Conservation (phyloP, 257 asterid genomes). For the Primulina tabacum region DNA sequence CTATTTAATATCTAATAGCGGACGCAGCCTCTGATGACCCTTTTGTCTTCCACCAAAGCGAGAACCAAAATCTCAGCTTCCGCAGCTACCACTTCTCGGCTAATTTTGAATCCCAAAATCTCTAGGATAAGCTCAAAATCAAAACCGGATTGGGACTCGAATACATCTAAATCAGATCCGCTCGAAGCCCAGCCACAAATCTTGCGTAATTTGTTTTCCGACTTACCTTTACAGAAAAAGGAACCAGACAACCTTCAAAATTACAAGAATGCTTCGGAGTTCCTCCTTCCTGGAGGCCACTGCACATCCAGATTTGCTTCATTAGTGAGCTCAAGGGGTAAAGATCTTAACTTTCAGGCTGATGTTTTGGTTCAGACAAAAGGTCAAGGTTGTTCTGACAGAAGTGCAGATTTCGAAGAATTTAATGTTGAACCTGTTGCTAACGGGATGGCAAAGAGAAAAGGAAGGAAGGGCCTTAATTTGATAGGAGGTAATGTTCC, state of each 20-base stretch:
- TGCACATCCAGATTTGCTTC: constrained; percentile 48
- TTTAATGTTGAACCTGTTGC: constrained; percentile 24
- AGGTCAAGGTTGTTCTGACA: constrained; percentile 15
- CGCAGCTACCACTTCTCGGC: constrained; percentile 47
- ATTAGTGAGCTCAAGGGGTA: constrained; percentile 39
- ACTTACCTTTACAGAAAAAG: constrained; percentile 41
- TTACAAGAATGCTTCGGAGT: constrained; percentile 23
- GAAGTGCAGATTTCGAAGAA: constrained; percentile 23
- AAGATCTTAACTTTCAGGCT: constrained; percentile 52
- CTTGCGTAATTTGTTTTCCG: constrained; percentile 37
- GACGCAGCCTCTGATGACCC: constrained; percentile 24
- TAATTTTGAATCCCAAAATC: constrained; percentile 49
- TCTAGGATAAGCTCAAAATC: constrained; percentile 37
- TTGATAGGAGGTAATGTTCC: constrained; percentile 45
- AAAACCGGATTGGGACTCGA: constrained; percentile 20
- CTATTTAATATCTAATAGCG: too few relatives aligned
- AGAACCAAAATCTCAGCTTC: constrained; percentile 38
- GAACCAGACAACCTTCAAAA: constrained; percentile 24
- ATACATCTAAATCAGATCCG: constrained; percentile 9
- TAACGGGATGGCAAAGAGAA: constrained; percentile 22
- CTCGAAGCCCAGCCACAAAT: constrained; percentile 19
- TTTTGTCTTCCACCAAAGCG: constrained; percentile 37
- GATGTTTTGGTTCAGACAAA: constrained; percentile 32
- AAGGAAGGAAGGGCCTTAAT: constrained; percentile 44
- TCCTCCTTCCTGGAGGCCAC: constrained; percentile 48